Conservation (phyloP, 208 protist genomes). For the Naegleria gruberi region DNA sequence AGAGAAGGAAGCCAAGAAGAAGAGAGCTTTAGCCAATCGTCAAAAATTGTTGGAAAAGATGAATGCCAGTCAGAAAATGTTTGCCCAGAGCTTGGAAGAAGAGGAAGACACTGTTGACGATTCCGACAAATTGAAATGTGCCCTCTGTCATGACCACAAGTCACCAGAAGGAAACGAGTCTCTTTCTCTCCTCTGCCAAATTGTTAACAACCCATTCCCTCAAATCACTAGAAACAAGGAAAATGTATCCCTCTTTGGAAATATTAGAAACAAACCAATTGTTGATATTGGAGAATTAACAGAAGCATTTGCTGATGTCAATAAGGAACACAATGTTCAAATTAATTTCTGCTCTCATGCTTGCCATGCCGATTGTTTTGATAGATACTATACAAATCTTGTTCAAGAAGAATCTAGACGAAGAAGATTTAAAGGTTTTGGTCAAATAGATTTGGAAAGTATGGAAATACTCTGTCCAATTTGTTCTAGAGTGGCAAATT, state of each 20-base stretch:
- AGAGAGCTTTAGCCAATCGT: not conserved
- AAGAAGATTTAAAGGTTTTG: not conserved
- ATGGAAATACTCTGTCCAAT: constrained; percentile 10
- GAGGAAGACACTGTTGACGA: not conserved
- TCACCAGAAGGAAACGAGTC: not conserved
- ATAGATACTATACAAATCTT: not conserved
- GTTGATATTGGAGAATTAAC: not conserved
- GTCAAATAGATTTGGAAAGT: not conserved
- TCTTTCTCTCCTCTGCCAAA: not conserved
- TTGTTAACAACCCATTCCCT: not conserved
- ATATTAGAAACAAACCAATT: not conserved
- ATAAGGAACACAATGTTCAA: not conserved
- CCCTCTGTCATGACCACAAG: not conserved
- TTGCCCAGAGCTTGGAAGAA: not conserved
- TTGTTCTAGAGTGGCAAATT: not conserved
- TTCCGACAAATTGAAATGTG: not conserved
- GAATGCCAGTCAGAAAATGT: not conserved
- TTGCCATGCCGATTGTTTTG: constrained; percentile 15
- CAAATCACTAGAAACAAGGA: not conserved
- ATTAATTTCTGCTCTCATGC: constrained; percentile 7
- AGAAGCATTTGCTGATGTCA: not conserved
- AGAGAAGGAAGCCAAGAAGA: not conserved
- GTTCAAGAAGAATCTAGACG: not conserved
- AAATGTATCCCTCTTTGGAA: not conserved
- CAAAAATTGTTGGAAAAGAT: not conserved